Evolutionary conservation across 306 rosid genomes (phyloP).

Genomic region (Nissolia schottii): DNA sequence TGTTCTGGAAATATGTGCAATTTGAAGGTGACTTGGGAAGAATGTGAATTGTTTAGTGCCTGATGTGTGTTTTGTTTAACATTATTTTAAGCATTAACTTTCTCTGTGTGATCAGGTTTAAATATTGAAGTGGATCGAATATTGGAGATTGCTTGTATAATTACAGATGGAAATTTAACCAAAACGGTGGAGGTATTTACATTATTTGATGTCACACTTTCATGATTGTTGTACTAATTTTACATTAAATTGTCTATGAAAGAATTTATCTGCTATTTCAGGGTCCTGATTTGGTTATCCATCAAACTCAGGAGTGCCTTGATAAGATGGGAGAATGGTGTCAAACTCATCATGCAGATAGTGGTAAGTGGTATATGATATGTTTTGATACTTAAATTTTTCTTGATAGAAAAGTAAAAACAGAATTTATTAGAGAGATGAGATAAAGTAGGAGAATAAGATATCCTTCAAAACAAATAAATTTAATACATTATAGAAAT

Average conservation of each 20-base stretch:
- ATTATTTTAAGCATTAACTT: background rate
- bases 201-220: slow-evolving; percentile 4
- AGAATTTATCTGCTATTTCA: slow-evolving; percentile 33
- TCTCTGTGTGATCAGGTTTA: slow-evolving; percentile 53
- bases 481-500: background rate
- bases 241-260: slow-evolving; percentile 3
- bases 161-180: slow-evolving; percentile 76
- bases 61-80: background rate
- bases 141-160: slow-evolving; percentile 90
- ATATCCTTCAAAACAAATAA: slow-evolving; percentile 10
- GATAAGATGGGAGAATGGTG: slow-evolving; percentile 98
- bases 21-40: background rate
- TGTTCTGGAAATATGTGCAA: background rate
- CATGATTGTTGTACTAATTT: background rate
- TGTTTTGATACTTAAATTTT: slow-evolving; percentile 5
- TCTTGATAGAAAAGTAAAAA: background rate
- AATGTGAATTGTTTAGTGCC: background rate
- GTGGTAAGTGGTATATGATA: slow-evolving; percentile 64
- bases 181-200: slow-evolving; percentile 69
- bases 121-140: slow-evolving; percentile 82
- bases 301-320: slow-evolving; percentile 77
- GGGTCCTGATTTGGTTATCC: slow-evolving; percentile 98
- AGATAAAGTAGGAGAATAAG: background rate
- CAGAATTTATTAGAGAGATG: background rate
- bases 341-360: slow-evolving; percentile 79